phyloP scores from a whole-genome alignment of 768 basidiomycete genomes.

The Lanmaoa pseudosensibilis region DNA sequence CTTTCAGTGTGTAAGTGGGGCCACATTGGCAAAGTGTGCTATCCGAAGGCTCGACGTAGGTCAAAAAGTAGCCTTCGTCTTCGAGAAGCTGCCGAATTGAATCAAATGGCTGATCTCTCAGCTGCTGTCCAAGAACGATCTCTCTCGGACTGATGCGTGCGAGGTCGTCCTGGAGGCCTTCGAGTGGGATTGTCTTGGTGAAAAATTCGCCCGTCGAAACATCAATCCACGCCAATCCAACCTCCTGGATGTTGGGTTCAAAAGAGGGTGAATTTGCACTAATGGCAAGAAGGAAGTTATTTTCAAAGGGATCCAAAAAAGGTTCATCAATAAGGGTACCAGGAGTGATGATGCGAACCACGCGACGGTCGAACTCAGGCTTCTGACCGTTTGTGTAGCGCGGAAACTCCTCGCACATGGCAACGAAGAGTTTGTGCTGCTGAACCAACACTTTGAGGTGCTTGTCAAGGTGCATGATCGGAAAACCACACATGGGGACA shows the following conservation, averaged over 20 bases:
- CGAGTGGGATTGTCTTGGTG: conserved; percentile 56
- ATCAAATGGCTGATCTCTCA: conserved; percentile 41
- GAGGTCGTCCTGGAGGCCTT: conserved; percentile 74
- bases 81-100: conserved; percentile 48
- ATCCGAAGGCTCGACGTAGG: conserved; percentile 38
- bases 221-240: conserved; percentile 93
- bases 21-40: neutral
- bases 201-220: conserved; percentile 94
- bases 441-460: conserved; percentile 85
- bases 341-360: conserved; percentile 86
- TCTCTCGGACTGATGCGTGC: conserved; percentile 80
- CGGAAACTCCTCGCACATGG: conserved; percentile 91
- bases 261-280: conserved; percentile 20
- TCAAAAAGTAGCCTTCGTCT: conserved; percentile 57
- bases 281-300: conserved; percentile 85
- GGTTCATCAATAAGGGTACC: conserved; percentile 93
- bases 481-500: conserved; percentile 90
- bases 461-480: conserved; percentile 79
- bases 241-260: conserved; percentile 7
- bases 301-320: conserved; percentile 82
- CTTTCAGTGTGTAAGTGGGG: conserved; percentile 33
- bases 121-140: conserved; percentile 59
- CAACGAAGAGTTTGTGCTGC: conserved; percentile 80
- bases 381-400: conserved; percentile 49
- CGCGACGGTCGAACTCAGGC: conserved; percentile 72